A percentile compares a stretch with the other conserved stretches of the same genome.
Conservation (phyloP, 1,284 basidiomycete species). For the Flammula alnicola region DNA sequence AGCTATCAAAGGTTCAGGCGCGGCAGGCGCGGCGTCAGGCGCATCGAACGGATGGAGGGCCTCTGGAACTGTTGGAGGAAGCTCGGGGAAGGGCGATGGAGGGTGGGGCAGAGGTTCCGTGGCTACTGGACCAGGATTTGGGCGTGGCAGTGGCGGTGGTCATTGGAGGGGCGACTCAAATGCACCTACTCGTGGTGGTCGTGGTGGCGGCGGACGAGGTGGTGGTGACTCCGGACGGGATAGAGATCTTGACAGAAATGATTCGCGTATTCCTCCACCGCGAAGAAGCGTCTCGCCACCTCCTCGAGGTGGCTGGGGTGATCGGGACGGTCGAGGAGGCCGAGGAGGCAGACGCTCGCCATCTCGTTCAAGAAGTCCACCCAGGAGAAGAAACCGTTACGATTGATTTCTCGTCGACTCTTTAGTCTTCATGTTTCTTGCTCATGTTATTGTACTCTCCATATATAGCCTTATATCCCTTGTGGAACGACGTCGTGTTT, state of each 20-base stretch:
- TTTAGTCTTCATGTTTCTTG: too few relatives aligned
- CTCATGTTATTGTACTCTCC: too few relatives aligned
- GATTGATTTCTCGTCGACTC: conserved; percentile 27
- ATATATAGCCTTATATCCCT: too few relatives aligned
- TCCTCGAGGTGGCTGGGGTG: conserved; percentile 41
- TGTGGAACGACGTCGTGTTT: conserved; percentile 30
- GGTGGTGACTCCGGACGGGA: conserved; percentile 29
- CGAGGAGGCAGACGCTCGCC: conserved; percentile 38
- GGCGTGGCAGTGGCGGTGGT: conserved; percentile 48
- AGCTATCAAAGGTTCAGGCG: conserved; percentile 56
- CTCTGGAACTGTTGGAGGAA: conserved; percentile 19
- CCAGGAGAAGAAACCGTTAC: conserved; percentile 33
- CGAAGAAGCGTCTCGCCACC: conserved; percentile 48
- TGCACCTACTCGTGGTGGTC: conserved; percentile 47
- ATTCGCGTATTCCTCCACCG: conserved; percentile 44
- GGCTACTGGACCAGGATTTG: conserved; percentile 35
- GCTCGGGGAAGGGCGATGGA: conserved; percentile 41
- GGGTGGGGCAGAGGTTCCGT: conserved; percentile 24
- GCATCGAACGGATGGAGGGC: conserved; percentile 47
- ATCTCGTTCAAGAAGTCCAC: conserved; percentile 34
- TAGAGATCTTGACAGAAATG: conserved; percentile 16
- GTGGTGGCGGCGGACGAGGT: conserved; percentile 13
- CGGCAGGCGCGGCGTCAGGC: conserved; percentile 25
- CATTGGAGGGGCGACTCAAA: conserved; percentile 37
- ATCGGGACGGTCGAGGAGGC: conserved; percentile 15